Base-by-base conservation (phyloP, 306 rosid species). In the Gleditsia sinensis region DNA sequence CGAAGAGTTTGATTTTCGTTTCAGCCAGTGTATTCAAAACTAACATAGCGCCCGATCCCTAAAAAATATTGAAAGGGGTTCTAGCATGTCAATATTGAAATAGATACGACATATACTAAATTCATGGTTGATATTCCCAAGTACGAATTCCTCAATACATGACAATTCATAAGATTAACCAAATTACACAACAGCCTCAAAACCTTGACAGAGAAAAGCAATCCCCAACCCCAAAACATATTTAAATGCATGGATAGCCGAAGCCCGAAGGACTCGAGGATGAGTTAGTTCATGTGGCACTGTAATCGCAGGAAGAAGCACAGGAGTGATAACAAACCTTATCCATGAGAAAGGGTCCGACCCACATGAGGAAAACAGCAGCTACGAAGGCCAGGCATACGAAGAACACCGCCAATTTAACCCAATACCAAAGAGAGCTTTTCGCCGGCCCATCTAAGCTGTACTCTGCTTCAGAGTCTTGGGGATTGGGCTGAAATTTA, bases 321-420 rank as follows among this genome's bases (percentile, higher is more conserved):
- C n/a, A n/a, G n/a, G 11, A 11, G 63, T 6, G 43, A 59, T n/a
- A 4, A 75, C 84, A 21, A 69, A 95, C 99, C 96, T 88, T 84
- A 48, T 90, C 94, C 78, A 92, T 88, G 76, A 84, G 37, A 83
- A 76, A 88, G 6, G 99, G 99, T 12, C 96, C 99, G 14, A 95
- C 78, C 99, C 99, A 95, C 72, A 80, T 86, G 85, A 87, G 14
- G 33, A 71, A 89, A 83, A 84, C 88, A 62, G 74, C 86, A 80
- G 96, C 93, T 78, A 87, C 65, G 39, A 86, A 68, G 43, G 84
- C 98, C 37, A 88, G 60, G 81, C 73, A 88, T 16, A 79, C 12
- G 36, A 86, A 39, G 75, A 86, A 36, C 77, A 90, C 4, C 20
- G 78, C 84, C 87, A 90, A 61, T 66, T 91, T 86, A 63, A 70